Evolutionary conservation across 2,329 filamentous ascomycete species (phyloP), one percentile per base, ranked within the genome.

Genomic region (Cercospora brassicicola): DNA sequence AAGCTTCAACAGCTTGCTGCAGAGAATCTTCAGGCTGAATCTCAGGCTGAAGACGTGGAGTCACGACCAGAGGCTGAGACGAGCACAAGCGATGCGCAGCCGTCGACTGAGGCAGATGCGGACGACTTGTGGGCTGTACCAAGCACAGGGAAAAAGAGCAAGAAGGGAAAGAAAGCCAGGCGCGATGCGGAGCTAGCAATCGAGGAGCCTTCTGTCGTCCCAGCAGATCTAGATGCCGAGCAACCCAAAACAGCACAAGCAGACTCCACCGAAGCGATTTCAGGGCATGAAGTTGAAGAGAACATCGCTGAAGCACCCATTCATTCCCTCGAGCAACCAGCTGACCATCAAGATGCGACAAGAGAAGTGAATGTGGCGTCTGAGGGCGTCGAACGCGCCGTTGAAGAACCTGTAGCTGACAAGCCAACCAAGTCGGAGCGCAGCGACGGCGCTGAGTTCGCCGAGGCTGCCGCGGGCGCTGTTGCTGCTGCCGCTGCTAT

Each of bases 91-190:
- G 56, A 42, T 9, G 45, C 30, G 18, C 30, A 39, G 28, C 39
- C 57, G 18, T 30, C 53, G 28, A 45, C 45, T 20, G 45, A 51
- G n/a, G 51, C 55, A 31, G 45, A 57, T 23, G 30, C 28, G 6
- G 56, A 51, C 18, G 66, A 64, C 53, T 15, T 42, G 9, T 64
- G 62, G 68, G 33, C 59, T n/a, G 42, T 42, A n/a, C 59, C 60
- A 1, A 36, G 42, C 18, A 65, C 23, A 13, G 62, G 39, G 45
- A 78, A 79, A 69, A 79, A 78, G 65, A 67, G 60, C 11, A 78
- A 78, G 60, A 72, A 66, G 20, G 42, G 26, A 15, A 68, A 68
- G 30, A 66, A 69, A 28, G 33, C 31, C 59, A 64, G 53, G 39
- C 64, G 42, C 60, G 31, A 67, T 20, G 33, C 59, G 4, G 64